Evolutionary conservation across 2,329 filamentous ascomycete genomes (phyloP).

Genomic region (Epichloe gansuensis): DNA sequence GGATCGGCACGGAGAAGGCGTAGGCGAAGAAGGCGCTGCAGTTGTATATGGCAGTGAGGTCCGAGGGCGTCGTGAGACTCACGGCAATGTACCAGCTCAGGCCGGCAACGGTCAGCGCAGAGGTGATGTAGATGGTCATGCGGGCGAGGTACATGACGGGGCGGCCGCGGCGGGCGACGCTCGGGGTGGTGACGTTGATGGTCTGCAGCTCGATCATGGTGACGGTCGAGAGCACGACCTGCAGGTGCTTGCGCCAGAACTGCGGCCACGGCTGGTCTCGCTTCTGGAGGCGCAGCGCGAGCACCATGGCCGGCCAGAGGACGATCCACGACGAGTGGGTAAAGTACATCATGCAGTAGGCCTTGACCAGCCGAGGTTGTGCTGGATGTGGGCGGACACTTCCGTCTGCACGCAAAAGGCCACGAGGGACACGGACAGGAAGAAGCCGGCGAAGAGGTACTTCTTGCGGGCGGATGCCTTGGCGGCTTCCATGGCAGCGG

Average conservation of each 20-base stretch:
- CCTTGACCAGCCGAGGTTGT: conserved; percentile 86
- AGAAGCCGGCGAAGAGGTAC: conserved; percentile 78
- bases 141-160: conserved; percentile 59
- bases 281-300: conserved; percentile 69
- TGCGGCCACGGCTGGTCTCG: conserved; percentile 65
- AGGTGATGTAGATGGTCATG: conserved; percentile 73
- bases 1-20: conserved; percentile 81
- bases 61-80: conserved; percentile 80
- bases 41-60: conserved; percentile 97
- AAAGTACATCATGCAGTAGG: conserved; percentile 99
- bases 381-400: conserved; percentile 88
- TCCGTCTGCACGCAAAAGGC: conserved; percentile 93
- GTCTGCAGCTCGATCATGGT: conserved; percentile 80
- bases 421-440: conserved; percentile 70
- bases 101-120: conserved; percentile 77
- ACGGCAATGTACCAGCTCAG: conserved; percentile 95
- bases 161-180: conserved; percentile 23
- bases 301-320: conserved; percentile 75
- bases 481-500: conserved; percentile 22
- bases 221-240: conserved; percentile 39
- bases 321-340: conserved; percentile 91
- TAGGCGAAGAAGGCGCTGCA: conserved; percentile 99
- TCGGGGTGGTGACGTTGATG: conserved; percentile 47
- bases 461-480: conserved; percentile 52
- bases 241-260: conserved; percentile 63